Evolutionary conservation across 2,329 filamentous ascomycete species (phyloP), one percentile per base, ranked within the genome.

Genomic region (Pseudogymnoascus sp.): DNA sequence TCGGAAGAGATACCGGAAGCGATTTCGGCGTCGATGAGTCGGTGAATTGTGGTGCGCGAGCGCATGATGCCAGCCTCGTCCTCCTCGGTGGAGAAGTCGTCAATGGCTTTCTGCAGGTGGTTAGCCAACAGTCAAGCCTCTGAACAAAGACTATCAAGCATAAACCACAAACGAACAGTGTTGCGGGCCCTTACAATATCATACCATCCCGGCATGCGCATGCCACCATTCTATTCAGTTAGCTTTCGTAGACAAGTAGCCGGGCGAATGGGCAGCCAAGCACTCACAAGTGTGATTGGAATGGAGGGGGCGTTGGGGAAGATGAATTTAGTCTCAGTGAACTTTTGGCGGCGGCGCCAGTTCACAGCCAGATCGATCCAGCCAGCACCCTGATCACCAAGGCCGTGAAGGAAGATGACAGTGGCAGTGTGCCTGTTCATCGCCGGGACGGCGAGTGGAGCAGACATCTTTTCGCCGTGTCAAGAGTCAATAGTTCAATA

Each of bases 321-420:
- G 72, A 99, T 85, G 76, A 97, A 97, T 73, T 93, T 89, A 74
- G 96, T 90, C 77, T 97, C 89, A 64, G 92, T 85, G 67, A 97
- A 91, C 72, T 88, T 88, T 75, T 86, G 84, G 61, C 90, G 84
- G 36, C 88, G 83, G 63, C 91, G 87, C 88, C 89, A 97, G 76
- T 93, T 91, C 79, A 96, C 88, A 34, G 95, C 91, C 18, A 95
- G 84, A 63, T 85, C 86, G 49, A 89, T 83, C 93, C 90, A 93
- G 69, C 90, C 90, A 68, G 84, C 80, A 46, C 89, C 90, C 31
- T 82, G 88, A 74, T 97, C 95, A 66, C 95, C 95, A 40, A 99
- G 81, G 12, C 95, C 95, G 75, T 99, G 95, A 61, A 90, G 83
- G 77, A 97, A 92, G 71, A 99, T 97, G 71, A 97, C 89, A 2